Evolutionary conservation across 768 basidiomycete genomes (phyloP).

Genomic region (Tylopilus sp.): DNA sequence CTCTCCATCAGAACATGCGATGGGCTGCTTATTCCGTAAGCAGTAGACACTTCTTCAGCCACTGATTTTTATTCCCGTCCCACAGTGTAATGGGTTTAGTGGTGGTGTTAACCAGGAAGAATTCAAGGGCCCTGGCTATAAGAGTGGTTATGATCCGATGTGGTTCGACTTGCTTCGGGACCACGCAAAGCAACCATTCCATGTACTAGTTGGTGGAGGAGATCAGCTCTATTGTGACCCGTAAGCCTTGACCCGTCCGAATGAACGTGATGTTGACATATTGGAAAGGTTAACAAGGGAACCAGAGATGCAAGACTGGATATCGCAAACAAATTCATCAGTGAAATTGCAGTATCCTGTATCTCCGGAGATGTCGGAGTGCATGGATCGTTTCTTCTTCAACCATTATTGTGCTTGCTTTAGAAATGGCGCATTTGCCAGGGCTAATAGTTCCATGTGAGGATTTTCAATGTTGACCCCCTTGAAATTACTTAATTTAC

Average conservation of each 20-base stretch:
- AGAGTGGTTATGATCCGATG: constrained; percentile 81
- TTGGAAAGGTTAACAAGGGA: constrained; percentile 69
- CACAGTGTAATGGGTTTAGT: constrained; percentile 84
- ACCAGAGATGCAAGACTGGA: constrained; percentile 87
- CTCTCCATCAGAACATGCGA: constrained; percentile 75
- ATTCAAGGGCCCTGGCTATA: constrained; percentile 78
- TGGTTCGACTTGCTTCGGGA: constrained; percentile 91
- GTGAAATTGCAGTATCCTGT: constrained; percentile 58
- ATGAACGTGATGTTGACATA: background rate
- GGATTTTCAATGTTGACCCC: constrained; percentile 22
- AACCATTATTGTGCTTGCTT: constrained; percentile 88
- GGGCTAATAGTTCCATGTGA: constrained; percentile 88
- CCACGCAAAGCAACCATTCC: constrained; percentile 79
- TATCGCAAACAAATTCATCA: constrained; percentile 53
- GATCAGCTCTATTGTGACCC: constrained; percentile 89
- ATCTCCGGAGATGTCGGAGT: constrained; percentile 65
- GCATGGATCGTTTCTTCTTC: constrained; percentile 87
- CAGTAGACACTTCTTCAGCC: constrained; percentile 6
- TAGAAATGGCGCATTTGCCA: constrained; percentile 84
- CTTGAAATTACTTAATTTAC: constrained; percentile 1
- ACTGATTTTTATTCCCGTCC: background rate
- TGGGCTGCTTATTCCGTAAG: constrained; percentile 86
- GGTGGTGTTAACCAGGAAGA: constrained; percentile 87
- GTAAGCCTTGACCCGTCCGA: constrained; percentile 36
- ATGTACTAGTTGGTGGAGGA: constrained; percentile 90